These are phyloP conservation scores for Cryptococcus wingfieldii DNA, from an alignment of 1,284 basidiomycete species.

Conservation along the genomic window DNA sequence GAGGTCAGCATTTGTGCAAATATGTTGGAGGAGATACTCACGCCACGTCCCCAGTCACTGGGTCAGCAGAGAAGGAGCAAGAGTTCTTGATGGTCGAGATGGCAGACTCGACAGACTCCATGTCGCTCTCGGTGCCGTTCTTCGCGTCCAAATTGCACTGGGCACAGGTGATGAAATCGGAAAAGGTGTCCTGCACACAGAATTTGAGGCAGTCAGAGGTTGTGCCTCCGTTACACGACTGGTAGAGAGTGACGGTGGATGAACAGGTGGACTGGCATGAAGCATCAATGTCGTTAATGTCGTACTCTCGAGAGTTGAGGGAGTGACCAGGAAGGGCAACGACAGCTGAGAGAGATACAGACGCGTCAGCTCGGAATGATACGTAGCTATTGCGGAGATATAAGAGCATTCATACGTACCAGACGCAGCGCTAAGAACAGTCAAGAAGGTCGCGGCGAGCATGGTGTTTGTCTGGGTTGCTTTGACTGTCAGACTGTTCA, in stretches of 20 bases:
- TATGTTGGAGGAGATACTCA: too few species aligned
- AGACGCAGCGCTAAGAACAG: too few species aligned
- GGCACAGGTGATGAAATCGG: constrained; percentile 20
- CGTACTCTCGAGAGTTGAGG: neutral
- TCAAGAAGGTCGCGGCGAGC: too few species aligned
- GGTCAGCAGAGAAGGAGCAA: too few species aligned
- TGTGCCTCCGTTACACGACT: constrained; percentile 40
- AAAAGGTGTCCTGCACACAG: constrained; percentile 22
- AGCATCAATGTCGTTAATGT: constrained; percentile 12
- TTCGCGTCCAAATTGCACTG: constrained; percentile 20
- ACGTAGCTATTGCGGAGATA: too few species aligned
- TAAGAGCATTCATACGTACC: too few species aligned
- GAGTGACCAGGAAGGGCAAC: constrained; percentile 17
- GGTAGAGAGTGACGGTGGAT: constrained; percentile 25
- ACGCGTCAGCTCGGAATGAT: too few species aligned
- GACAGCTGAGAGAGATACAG: neutral
- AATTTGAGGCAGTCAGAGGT: constrained; percentile 25
- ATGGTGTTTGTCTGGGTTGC: too few species aligned
- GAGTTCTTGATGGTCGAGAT: too few species aligned
- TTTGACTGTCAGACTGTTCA: too few species aligned
- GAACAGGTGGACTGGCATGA: constrained; percentile 21
- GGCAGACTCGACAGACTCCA: constrained; percentile 8
- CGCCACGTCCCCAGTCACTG: too few species aligned
- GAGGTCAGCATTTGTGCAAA: too few species aligned
- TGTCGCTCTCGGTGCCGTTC: constrained; percentile 12